These are phyloP conservation scores for Chrysosphaeria jannelii DNA, from an alignment of 2,329 filamentous ascomycete species.

Conservation along the genomic window DNA sequence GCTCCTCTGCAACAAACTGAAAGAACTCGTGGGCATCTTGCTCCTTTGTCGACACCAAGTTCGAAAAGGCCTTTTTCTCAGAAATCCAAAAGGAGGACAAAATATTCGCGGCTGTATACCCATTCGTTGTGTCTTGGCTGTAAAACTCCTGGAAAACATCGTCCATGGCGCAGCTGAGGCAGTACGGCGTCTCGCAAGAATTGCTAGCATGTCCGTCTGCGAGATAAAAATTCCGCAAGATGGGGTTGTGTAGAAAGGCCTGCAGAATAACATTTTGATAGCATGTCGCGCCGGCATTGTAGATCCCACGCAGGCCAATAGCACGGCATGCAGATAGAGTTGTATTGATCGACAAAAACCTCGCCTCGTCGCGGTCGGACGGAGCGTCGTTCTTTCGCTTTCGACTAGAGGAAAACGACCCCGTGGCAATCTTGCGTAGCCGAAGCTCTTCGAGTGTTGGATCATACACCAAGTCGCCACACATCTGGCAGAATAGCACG, in stretches of 20 bases:
- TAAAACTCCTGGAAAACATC: constrained; percentile 48
- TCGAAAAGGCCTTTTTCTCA: constrained; percentile 39
- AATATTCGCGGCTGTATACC: constrained; percentile 72
- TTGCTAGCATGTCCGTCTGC: constrained; percentile 59
- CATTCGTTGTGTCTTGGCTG: constrained; percentile 48
- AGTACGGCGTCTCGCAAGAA: constrained; percentile 35
- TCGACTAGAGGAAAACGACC: constrained; percentile 31
- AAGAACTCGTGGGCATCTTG: constrained; percentile 96
- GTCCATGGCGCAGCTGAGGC: constrained; percentile 40
- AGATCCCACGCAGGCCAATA: constrained; percentile 68
- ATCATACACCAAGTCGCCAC: constrained; percentile 59
- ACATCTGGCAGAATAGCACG: constrained; percentile 51
- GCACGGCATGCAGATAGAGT: constrained; percentile 34
- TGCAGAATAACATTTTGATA: constrained; percentile 95
- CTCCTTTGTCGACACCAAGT: constrained; percentile 69
- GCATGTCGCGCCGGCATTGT: constrained; percentile 95
- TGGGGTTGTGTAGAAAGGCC: constrained; percentile 73
- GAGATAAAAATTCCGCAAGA: constrained; percentile 76
- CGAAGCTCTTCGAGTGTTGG: constrained; percentile 50
- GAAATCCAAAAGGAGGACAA: constrained; percentile 75
- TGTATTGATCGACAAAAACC: constrained; percentile 52
- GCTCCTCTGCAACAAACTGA: constrained; percentile 73
- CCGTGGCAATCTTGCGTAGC: constrained; percentile 35
- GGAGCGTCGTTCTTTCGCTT: constrained; percentile 53
- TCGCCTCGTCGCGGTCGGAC: constrained; percentile 38